Evolutionary conservation across 2,329 filamentous ascomycete species (phyloP).

Genomic region (Thielaviopsis punctulata): DNA sequence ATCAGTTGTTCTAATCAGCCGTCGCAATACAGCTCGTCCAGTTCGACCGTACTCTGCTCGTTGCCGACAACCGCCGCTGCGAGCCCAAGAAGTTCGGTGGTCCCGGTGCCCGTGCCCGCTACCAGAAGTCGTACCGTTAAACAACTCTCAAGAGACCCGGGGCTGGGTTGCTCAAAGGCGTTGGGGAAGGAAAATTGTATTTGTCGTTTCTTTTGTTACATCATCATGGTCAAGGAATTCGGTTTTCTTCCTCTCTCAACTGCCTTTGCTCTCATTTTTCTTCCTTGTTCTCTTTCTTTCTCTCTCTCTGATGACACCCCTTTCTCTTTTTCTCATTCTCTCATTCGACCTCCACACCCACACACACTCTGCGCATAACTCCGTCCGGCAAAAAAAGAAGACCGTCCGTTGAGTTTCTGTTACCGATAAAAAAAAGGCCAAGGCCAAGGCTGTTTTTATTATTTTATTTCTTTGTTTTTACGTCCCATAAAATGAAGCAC

Average conservation of each 20-base stretch:
- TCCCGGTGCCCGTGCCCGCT: conserved; percentile 86
- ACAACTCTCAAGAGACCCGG: conserved; percentile 14
- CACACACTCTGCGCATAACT: background rate
- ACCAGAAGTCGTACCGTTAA: conserved; percentile 99
- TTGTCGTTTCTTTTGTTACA: conserved; percentile 13
- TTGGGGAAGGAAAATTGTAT: conserved; percentile 13
- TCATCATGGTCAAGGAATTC: conserved; percentile 13
- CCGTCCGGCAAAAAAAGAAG: background rate
- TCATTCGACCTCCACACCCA: background rate
- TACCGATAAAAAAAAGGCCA: background rate
- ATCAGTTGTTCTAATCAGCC: conserved; percentile 35
- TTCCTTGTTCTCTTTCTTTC: conserved; percentile 1
- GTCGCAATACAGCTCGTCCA: conserved; percentile 43
- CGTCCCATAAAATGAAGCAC: background rate
- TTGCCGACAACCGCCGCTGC: conserved; percentile 96
- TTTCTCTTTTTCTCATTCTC: background rate
- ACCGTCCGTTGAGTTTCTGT: background rate
- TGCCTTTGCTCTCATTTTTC: conserved; percentile 12
- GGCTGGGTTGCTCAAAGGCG: conserved; percentile 12
- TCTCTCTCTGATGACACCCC: conserved; percentile 2
- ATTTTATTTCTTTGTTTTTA: background rate
- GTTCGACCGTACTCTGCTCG: conserved; percentile 93
- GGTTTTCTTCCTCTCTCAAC: conserved; percentile 13
- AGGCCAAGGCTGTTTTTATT: background rate
- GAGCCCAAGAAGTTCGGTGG: conserved; percentile 98